Evolutionary conservation across 352 stramenopile species (phyloP), one percentile per base, ranked within the genome.

Genomic region (Phytophthora hibernalis): DNA sequence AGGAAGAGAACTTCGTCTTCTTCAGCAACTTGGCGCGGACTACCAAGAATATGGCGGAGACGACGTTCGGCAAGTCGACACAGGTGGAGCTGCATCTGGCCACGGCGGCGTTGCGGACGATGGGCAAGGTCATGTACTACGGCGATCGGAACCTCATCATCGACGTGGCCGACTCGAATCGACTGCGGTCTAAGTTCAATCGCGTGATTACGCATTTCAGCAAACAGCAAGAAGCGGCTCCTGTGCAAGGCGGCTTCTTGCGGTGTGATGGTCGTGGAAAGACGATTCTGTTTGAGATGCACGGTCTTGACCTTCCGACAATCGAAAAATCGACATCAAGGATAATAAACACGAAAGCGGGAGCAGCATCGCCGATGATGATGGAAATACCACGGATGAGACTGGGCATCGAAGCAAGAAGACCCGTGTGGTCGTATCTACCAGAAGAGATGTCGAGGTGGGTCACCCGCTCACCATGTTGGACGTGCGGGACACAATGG

Each of bases 151-250:
- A 94, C 40, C 65, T 96, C 10, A 79, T 92, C 24, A 91, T 96
- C 40, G 81, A 93, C 52, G 85, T 96, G 8, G 84, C 76, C 1
- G 82, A 96, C 67, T 94, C 85, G 54, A 94, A 96, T 49, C 85
- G 87, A 8, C 65, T 89, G 22, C 82, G 84, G 20, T 92, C 82
- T 38, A 93, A 92, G 66, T 93, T 96, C 61, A 93, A 96, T 33
- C 85, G 83, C 30, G 79, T 96, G 21, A 82, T 96, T 47, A 94
- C 85, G 12, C 83, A 92, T 54, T 92, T 87, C 33, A 80, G 80
- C 59, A 93, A 93, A 68, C 70, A 74, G 18, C 83, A 80, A 40
- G 87, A 91, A 38, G 47, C 77, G 26, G 56, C 70, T 2, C 60
- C 70, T n/a, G 82, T 90, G 0, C 82, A 85, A 55, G 87, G 87